Evolutionary conservation across 2,329 filamentous ascomycete genomes (phyloP), one percentile per base, ranked within the genome.

Genomic region (Rhinocladiella similis): DNA sequence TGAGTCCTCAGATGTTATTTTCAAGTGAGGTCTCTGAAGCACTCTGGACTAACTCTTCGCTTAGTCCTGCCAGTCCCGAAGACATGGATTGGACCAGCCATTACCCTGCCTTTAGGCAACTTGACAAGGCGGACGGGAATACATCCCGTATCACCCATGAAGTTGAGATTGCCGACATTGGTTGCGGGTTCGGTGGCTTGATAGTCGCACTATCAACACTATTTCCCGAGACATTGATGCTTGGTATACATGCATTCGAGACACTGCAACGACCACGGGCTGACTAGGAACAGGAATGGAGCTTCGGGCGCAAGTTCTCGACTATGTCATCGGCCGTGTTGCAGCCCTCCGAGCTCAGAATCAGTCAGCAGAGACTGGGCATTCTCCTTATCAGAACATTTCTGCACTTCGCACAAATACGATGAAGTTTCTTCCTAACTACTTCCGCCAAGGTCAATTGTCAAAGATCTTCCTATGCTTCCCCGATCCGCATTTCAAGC

Each of bases 401-500:
- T 86, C 89, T 33, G 95, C 91, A 69, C 79, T 99, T 47, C 87
- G 94, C 60, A 90, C 90, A 63, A 99, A 99, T 77, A 90, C 91
- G 4, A 99, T 99, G 94, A 99, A 99, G 72, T 99, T 97, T 73
- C 79, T 99, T n/a, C 93, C 95, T 60, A 97, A 99, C 70, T 96
- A 97, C 80, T 97, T 99, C 79, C 78, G 75, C 53, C 89, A 87
- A 67, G 80, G 76, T 13, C 92, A 97, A 70, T 83, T 99, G 13
- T 83, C 82, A 61, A 95, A 95, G 70, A 90, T 97, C 69, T 99
- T 99, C 73, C 89, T 99, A 67, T 99, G 94, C 78, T 99, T 99
- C 70, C 94, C 94, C 0, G 94, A 99, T 69, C 94, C 94, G 57
- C 94, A 99, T 74, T 99, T 99, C 80, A 99, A 99, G 75, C 85